Conservation (phyloP, 2,329 filamentous ascomycete genomes). For the Cadophora luteo-olivacea region DNA sequence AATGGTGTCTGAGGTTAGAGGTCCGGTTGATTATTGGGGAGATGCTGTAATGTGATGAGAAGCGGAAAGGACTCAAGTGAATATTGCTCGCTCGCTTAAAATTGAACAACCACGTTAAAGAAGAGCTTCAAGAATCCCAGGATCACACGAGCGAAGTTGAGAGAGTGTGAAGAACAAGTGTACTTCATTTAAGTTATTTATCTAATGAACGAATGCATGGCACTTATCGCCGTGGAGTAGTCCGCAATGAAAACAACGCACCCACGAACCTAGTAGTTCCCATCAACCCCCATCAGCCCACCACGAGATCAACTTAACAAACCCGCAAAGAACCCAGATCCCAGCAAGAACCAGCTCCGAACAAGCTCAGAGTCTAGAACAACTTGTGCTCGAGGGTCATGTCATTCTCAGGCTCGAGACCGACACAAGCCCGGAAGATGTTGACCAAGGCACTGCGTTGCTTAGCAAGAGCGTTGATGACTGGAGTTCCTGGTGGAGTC, state of each 20-base stretch:
- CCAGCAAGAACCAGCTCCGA: constrained; percentile 14
- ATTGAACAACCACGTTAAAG: background rate
- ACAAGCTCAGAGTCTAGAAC: constrained; percentile 61
- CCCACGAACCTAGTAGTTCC: constrained; percentile 4
- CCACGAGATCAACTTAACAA: constrained; percentile 12
- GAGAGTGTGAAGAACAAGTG: constrained; percentile 31
- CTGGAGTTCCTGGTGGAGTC: constrained; percentile 92
- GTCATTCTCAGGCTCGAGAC: constrained; percentile 95
- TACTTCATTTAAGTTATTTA: constrained; percentile 29
- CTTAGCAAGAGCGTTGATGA: constrained; percentile 94
- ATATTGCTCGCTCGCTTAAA: constrained; percentile 4
- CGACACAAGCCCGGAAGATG: constrained; percentile 98
- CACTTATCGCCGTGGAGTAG: constrained; percentile 43
- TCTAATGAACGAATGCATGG: constrained; percentile 44
- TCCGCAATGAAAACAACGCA: constrained; percentile 26
- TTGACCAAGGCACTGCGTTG: constrained; percentile 94
- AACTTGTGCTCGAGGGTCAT: constrained; percentile 99
- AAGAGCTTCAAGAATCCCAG: background rate
- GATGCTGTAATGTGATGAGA: background rate
- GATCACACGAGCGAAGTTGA: constrained; percentile 17
- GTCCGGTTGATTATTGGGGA: background rate
- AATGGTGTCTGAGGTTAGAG: background rate
- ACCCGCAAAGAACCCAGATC: background rate
- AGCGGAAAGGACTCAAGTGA: background rate
- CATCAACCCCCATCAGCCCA: constrained; percentile 9